These are phyloP conservation scores for Hirsutella minnesotensis DNA, from an alignment of 2,329 filamentous ascomycete genomes.

Conservation along the genomic window DNA sequence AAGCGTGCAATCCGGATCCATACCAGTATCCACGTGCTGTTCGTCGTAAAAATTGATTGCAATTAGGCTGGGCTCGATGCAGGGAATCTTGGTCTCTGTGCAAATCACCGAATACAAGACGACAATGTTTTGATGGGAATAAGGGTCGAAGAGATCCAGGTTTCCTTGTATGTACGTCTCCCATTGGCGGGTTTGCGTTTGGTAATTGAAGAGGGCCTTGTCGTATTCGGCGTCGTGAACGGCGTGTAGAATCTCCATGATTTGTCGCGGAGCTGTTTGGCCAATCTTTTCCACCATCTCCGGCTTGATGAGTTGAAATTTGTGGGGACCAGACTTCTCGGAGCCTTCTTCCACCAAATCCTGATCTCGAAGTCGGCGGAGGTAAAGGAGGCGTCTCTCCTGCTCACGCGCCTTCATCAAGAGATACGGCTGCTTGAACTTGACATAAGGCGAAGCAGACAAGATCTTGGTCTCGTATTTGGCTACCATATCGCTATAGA, in stretches of 20 bases:
- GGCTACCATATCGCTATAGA: conserved; percentile 89
- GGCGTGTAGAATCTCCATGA: conserved; percentile 86
- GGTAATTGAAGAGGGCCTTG: conserved; percentile 84
- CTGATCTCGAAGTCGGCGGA: conserved; percentile 74
- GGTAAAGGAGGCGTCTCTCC: conserved; percentile 69
- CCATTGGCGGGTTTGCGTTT: conserved; percentile 92
- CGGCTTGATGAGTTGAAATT: conserved; percentile 83
- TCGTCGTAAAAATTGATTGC: conserved; percentile 91
- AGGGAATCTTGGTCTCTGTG: conserved; percentile 86
- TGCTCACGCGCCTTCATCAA: conserved; percentile 87
- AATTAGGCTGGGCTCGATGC: conserved; percentile 80
- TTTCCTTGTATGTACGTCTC: conserved; percentile 88
- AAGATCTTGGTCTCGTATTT: conserved; percentile 88
- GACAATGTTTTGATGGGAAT: conserved; percentile 91
- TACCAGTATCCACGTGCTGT: conserved; percentile 58
- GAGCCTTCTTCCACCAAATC: conserved; percentile 47
- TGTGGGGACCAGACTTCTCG: conserved; percentile 53
- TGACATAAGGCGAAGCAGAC: conserved; percentile 92
- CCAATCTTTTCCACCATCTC: conserved; percentile 87
- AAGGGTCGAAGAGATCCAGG: conserved; percentile 82
- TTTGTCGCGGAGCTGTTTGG: conserved; percentile 68
- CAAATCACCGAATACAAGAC: conserved; percentile 90
- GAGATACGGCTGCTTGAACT: conserved; percentile 86
- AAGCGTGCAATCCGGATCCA: conserved; percentile 81
- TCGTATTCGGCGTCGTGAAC: conserved; percentile 96